A percentile compares a stretch with the other conserved stretches of the same genome.
phyloP scores from a whole-genome alignment of 176 grass and related monocot species.

The Carex myosuroides region DNA sequence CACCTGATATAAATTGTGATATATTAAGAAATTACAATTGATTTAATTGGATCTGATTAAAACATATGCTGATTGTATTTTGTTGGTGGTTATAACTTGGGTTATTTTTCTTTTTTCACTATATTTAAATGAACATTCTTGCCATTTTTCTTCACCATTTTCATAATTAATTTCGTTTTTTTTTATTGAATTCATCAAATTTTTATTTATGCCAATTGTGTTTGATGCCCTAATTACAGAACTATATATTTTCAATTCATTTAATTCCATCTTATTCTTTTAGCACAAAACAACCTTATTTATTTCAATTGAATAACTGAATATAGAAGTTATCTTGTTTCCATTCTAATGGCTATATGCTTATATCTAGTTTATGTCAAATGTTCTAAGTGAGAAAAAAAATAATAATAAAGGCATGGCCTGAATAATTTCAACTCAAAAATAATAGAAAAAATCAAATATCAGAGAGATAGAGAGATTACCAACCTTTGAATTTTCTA shows the following conservation, averaged over 20 bases:
- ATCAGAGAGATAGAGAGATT: background rate
- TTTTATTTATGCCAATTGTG: background rate
- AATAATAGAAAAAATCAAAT: background rate
- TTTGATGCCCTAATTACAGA: background rate
- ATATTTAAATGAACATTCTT: background rate
- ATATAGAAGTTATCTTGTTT: background rate
- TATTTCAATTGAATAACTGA: background rate
- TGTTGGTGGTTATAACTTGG: background rate
- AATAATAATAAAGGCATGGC: background rate
- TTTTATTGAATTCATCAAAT: background rate
- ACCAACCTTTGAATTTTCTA: slow-evolving; percentile 27
- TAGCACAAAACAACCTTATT: too few species aligned
- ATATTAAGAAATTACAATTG: background rate
- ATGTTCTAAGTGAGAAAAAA: background rate
- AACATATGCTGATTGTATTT: background rate
- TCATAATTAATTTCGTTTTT: background rate
- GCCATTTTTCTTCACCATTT: background rate
- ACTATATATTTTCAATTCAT: background rate
- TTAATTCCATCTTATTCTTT: background rate
- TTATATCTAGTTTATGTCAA: background rate
- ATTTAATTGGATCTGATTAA: background rate
- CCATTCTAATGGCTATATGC: background rate
- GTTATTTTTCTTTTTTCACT: background rate
- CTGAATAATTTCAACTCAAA: background rate
- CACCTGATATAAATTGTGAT: slow-evolving; percentile 15